These are phyloP conservation scores for Tylopilus rubrobrunneus DNA, from an alignment of 768 basidiomycete genomes.

Conservation along the genomic window DNA sequence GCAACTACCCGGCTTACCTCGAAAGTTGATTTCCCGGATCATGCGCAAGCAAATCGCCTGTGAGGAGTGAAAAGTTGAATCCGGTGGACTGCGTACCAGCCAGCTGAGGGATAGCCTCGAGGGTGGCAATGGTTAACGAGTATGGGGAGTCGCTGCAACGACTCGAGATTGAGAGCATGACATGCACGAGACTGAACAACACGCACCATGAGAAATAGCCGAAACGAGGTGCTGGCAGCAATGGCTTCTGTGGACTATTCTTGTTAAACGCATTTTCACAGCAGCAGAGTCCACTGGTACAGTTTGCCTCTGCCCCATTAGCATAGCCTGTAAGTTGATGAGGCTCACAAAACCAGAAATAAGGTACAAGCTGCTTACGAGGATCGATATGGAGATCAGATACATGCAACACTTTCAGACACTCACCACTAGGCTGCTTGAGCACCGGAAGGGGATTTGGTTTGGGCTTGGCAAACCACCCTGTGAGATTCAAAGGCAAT, in stretches of 20 bases:
- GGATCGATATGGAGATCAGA: constrained; percentile 78
- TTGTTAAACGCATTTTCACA: constrained; percentile 49
- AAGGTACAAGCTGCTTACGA: constrained; percentile 35
- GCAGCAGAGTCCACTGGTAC: constrained; percentile 65
- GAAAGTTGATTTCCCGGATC: constrained; percentile 63
- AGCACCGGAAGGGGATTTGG: constrained; percentile 60
- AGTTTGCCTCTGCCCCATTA: constrained; percentile 70
- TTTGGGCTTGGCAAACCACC: constrained; percentile 77
- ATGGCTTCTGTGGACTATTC: constrained; percentile 44
- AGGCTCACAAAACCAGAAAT: neutral
- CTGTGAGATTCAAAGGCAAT: constrained; percentile 55
- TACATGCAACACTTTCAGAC: constrained; percentile 71
- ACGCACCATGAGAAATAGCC: constrained; percentile 58
- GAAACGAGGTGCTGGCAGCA: constrained; percentile 63
- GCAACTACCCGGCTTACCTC: constrained; percentile 36
- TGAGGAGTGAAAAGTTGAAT: constrained; percentile 65
- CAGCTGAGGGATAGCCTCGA: constrained; percentile 65
- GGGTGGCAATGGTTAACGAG: constrained; percentile 53
- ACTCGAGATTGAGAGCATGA: neutral
- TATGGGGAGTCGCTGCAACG: constrained; percentile 56
- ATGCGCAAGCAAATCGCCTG: constrained; percentile 73
- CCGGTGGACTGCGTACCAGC: constrained; percentile 57
- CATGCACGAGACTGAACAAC: neutral
- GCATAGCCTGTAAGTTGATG: constrained; percentile 48
- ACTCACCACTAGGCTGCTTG: constrained; percentile 57